Percentiles rank a stretch among this genome's conserved stretches.
phyloP scores from a whole-genome alignment of 106 monocot species.

The Iris macrosiphon region DNA sequence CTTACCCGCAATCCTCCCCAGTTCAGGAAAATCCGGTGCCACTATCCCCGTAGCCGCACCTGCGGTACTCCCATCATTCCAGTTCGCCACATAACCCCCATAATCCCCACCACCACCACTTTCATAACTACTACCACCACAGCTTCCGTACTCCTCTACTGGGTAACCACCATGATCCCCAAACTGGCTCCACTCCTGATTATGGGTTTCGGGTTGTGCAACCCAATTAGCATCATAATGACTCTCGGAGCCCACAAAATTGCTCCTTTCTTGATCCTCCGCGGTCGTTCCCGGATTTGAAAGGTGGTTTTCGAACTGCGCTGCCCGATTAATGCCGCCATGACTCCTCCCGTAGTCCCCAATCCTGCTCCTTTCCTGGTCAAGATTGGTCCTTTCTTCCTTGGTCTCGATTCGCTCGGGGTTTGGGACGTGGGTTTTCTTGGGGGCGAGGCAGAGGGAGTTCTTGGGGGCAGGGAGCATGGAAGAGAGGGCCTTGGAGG shows the following conservation, averaged over 20 bases:
- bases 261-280: constrained; percentile 11
- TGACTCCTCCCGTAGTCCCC: background rate
- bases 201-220: no score
- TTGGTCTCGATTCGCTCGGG: background rate
- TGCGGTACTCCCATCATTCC: constrained; percentile 9
- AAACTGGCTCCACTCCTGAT: constrained; percentile 7
- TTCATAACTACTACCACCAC: constrained; percentile 4
- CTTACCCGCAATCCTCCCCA: constrained; percentile 52
- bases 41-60: background rate
- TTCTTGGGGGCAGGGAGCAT: constrained; percentile 78
- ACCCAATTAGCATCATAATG: background rate
- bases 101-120: constrained; percentile 10
- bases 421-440: no score
- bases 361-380: background rate
- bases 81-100: constrained; percentile 23
- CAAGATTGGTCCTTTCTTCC: constrained; percentile 14
- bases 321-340: no score
- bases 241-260: constrained; percentile 9
- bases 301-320: no score
- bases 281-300: no score
- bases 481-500: constrained; percentile 39
- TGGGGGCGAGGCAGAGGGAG: constrained; percentile 43
- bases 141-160: constrained; percentile 2
- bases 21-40: constrained; percentile 20
- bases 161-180: constrained; percentile 9